Conservation (phyloP, 2,329 filamentous ascomycete species). For the Fusarium veterinarium region DNA sequence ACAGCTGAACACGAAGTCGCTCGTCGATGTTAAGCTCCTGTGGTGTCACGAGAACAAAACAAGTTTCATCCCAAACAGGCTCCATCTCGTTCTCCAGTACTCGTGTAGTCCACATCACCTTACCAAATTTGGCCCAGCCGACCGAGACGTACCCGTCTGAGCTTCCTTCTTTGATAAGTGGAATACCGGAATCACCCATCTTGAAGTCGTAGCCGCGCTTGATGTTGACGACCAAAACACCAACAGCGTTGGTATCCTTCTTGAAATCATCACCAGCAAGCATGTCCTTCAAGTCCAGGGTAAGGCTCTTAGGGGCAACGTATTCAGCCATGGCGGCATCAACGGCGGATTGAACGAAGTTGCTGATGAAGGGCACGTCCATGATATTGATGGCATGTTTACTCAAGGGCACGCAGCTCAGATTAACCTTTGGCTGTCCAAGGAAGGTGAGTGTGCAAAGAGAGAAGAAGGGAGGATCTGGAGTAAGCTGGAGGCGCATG, state of each 20-base stretch:
- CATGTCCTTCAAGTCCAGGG: conserved; percentile 81
- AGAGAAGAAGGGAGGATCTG: conserved; percentile 82
- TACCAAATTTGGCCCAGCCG: conserved; percentile 82
- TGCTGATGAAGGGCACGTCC: conserved; percentile 79
- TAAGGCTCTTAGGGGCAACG: conserved; percentile 80
- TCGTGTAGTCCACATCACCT: conserved; percentile 70
- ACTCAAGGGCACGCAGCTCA: conserved; percentile 77
- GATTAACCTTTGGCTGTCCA: conserved; percentile 77
- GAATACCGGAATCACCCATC: conserved; percentile 73
- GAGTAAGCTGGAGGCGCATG: conserved; percentile 76
- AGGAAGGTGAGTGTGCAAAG: conserved; percentile 79
- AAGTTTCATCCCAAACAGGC: conserved; percentile 77
- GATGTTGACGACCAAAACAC: conserved; percentile 74
- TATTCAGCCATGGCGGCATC: conserved; percentile 80
- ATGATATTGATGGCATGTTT: conserved; percentile 78
- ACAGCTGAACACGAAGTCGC: conserved; percentile 75
- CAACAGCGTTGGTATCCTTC: conserved; percentile 74
- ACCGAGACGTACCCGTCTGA: conserved; percentile 79
- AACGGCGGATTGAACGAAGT: conserved; percentile 79
- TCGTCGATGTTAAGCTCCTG: conserved; percentile 80
- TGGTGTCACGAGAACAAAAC: conserved; percentile 74
- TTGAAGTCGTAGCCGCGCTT: conserved; percentile 77
- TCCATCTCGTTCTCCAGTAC: conserved; percentile 74
- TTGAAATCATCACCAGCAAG: conserved; percentile 82
- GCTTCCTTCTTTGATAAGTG: conserved; percentile 67